Percentiles rank a stretch among this genome's conserved stretches.
Conservation (phyloP, 139 green algal genomes). For the Asterochloris erici region DNA sequence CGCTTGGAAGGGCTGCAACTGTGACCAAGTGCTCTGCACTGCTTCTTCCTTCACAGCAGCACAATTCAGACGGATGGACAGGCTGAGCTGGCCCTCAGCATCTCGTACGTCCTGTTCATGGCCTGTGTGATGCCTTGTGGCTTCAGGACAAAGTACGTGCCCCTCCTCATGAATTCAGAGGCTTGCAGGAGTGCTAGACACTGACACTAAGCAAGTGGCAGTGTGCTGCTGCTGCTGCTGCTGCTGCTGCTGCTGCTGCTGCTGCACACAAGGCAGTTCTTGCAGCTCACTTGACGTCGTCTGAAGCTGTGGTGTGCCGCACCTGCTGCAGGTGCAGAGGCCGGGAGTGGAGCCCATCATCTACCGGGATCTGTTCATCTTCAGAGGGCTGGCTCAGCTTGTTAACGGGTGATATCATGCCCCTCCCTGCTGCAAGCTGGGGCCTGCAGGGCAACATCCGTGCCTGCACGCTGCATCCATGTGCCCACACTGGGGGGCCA, state of each 20-base stretch:
- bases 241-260: too few relatives aligned
- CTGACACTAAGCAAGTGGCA: too few relatives aligned
- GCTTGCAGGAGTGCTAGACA: too few relatives aligned
- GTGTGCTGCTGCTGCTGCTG: too few relatives aligned
- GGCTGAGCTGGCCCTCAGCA: too few relatives aligned
- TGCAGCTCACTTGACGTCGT: background rate
- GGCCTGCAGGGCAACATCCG: background rate
- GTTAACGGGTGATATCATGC: constrained; percentile 53
- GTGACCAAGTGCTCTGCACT: background rate
- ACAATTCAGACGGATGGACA: too few relatives aligned
- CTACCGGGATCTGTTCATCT: constrained; percentile 92
- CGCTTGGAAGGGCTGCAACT: background rate
- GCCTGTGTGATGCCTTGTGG: too few relatives aligned
- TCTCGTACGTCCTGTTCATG: too few relatives aligned
- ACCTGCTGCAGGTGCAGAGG: constrained; percentile 49
- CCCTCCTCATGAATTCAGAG: too few relatives aligned
- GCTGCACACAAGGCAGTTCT: background rate
- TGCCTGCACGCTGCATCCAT: background rate
- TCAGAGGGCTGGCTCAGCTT: constrained; percentile 75
- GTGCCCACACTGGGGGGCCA: background rate
- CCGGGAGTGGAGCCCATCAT: constrained; percentile 92
- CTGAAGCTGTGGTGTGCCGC: background rate
- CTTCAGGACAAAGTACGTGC: too few relatives aligned
- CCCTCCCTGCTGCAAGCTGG: background rate
- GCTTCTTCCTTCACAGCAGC: too few relatives aligned